Percentiles rank a stretch among this genome's conserved stretches.
phyloP scores from a whole-genome alignment of 805 yeast species.

The Helenozyma rhizophorensis region DNA sequence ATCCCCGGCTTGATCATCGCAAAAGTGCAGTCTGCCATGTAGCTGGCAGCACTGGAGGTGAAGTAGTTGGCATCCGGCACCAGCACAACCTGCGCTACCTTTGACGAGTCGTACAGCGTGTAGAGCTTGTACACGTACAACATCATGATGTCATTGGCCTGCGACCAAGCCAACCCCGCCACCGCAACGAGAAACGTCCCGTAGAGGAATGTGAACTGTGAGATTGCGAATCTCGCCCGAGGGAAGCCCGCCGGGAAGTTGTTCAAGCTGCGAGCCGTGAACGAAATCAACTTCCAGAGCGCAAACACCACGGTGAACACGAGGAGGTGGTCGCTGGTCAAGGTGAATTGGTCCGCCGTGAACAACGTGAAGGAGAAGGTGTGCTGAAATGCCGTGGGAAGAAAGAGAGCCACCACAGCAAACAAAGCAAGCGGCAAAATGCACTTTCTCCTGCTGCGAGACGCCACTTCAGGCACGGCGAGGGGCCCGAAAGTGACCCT shows the following conservation, averaged over 20 bases:
- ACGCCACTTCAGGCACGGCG: too few species aligned
- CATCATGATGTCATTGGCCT: conserved; percentile 9
- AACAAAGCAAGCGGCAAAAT: neutral
- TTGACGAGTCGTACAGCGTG: conserved; percentile 2
- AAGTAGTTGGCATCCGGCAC: conserved; percentile 6
- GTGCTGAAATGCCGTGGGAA: conserved; percentile 14
- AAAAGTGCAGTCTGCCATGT: conserved; percentile 10
- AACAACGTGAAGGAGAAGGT: conserved; percentile 19
- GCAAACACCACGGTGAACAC: conserved; percentile 7
- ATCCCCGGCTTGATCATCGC: conserved; percentile 1
- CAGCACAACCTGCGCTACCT: conserved; percentile 3
- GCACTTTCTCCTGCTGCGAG: neutral
- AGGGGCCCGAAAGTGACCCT: too few species aligned
- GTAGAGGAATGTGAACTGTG: conserved; percentile 7
- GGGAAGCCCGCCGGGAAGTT: conserved; percentile 1
- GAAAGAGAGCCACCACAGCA: conserved; percentile 1
- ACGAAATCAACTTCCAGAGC: conserved; percentile 4
- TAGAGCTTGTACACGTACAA: conserved; percentile 10
- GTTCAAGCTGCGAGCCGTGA: neutral
- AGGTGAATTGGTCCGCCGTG: conserved; percentile 1
- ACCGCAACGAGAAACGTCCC: conserved; percentile 8
- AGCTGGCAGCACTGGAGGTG: conserved; percentile 6
- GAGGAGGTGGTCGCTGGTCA: conserved; percentile 26
- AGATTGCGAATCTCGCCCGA: conserved; percentile 4
- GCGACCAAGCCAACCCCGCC: conserved; percentile 2